Evolutionary conservation across 805 yeast genomes (phyloP), one percentile per base, ranked within the genome.

Genomic region (Schwanniomyces vanrijiae): DNA sequence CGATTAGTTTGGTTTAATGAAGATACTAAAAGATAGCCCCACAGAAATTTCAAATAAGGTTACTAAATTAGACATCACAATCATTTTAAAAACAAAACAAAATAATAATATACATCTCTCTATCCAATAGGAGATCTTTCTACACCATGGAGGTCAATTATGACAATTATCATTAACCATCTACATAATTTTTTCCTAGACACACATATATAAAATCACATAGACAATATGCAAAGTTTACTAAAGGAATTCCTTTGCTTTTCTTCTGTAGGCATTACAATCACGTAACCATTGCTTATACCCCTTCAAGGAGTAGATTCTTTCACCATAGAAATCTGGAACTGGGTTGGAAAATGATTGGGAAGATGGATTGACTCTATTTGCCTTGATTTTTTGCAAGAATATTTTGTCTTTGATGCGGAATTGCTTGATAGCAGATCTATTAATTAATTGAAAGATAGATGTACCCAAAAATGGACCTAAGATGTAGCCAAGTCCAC

Each of bases 321-420:
- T 88, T 71, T 94, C 99, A 35, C 99, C 99, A 64, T 94, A 94
- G 70, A 90, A 94, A 68, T 94, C 99, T n/a, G 97, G 97, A 40
- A 94, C 96, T 11, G 98, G 98, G 68, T 92, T 94, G 46, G 88
- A 79, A 69, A 90, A 86, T 60, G 90, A 82, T 70, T 91, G 97
- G 47, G 87, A 82, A 16, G 91, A 80, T 18, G 99, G 96, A 71
- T 94, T 96, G 25, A 91, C 97, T 59, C 99, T 78, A 68, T 90
- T 86, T 48, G 75, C 75, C 56, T 80, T 81, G 52, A 94, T 78
- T 61, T 82, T 92, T 54, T 79, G 78, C 63, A 92, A 74, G 57
- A 92, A 94, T 34, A 78, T 73, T 54, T 83, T 79, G 61, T 92
- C 90, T 70, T 87, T 91, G 43, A 65, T 55, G 49, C 71, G 72